phyloP scores from a whole-genome alignment of 2,329 filamentous ascomycete genomes.

The Tolypocladium nubicola region DNA sequence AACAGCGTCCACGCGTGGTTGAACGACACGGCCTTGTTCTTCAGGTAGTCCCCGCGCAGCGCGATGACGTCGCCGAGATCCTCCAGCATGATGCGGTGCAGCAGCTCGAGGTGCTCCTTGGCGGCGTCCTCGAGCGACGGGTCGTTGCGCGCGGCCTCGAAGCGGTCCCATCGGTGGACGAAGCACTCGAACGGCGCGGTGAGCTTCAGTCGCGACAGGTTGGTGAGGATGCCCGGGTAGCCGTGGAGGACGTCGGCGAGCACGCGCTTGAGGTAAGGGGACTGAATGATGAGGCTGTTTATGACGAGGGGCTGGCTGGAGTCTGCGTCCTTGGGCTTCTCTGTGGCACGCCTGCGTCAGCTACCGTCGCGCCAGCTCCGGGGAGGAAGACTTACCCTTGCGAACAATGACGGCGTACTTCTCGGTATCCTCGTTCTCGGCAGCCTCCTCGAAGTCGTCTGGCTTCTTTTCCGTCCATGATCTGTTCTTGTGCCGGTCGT shows the following conservation, averaged over 20 bases:
- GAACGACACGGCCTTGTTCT: slow-evolving; percentile 42
- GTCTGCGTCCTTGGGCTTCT: slow-evolving; percentile 39
- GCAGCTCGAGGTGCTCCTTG: slow-evolving; percentile 33
- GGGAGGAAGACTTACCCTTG: slow-evolving; percentile 23
- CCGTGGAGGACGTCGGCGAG: slow-evolving; percentile 42
- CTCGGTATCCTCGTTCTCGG: slow-evolving; percentile 50
- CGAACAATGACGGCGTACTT: slow-evolving; percentile 51
- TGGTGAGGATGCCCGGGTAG: slow-evolving; percentile 50
- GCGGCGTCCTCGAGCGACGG: slow-evolving; percentile 28
- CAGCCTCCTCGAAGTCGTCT: slow-evolving; percentile 41
- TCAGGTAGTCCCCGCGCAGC: slow-evolving; percentile 37
- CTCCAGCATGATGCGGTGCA: slow-evolving; percentile 35
- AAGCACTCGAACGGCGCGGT: slow-evolving; percentile 50
- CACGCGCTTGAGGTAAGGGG: slow-evolving; percentile 45
- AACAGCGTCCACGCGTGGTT: slow-evolving; percentile 44
- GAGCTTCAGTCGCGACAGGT: slow-evolving; percentile 51
- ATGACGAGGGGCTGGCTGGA: slow-evolving; percentile 49
- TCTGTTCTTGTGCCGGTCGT: slow-evolving; percentile 35
- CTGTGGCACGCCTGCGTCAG: slow-evolving; percentile 2
- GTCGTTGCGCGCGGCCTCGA: slow-evolving; percentile 29
- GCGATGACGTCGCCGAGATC: slow-evolving; percentile 41
- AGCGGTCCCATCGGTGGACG: slow-evolving; percentile 51
- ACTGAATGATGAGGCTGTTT: slow-evolving; percentile 55
- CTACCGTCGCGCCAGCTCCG: too few relatives aligned
- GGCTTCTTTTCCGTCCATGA: slow-evolving; percentile 48